Conservation (phyloP, 805 yeast species). For the Metschnikowia hibisci region DNA sequence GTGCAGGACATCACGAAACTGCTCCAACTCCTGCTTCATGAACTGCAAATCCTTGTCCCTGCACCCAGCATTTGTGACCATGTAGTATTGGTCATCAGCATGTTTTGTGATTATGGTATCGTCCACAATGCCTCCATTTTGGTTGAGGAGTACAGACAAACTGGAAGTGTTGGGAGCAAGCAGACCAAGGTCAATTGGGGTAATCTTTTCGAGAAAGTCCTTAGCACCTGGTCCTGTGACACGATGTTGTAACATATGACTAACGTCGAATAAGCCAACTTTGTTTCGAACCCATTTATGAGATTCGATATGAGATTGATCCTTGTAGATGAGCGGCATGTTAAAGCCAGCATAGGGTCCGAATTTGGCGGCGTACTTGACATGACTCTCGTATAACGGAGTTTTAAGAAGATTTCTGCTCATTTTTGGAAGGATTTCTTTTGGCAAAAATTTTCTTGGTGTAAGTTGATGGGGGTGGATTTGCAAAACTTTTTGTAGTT, state of each 20-base stretch:
- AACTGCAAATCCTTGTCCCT: conserved; percentile 74
- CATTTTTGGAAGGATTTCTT: too few species aligned
- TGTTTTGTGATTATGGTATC: conserved; percentile 92
- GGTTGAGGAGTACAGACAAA: conserved; percentile 70
- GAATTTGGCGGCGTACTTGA: conserved; percentile 78
- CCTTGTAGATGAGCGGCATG: conserved; percentile 88
- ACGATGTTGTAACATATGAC: conserved; percentile 94
- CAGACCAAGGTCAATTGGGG: conserved; percentile 78
- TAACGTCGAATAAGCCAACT: conserved; percentile 92
- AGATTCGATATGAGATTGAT: conserved; percentile 86
- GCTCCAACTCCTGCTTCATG: conserved; percentile 48
- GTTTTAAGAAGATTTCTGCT: conserved; percentile 47
- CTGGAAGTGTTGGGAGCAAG: conserved; percentile 61
- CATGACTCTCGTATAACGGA: conserved; percentile 78
- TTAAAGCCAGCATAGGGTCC: conserved; percentile 95
- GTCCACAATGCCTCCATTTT: conserved; percentile 78
- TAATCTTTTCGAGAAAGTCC: conserved; percentile 66
- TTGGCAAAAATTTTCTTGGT: too few species aligned
- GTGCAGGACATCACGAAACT: conserved; percentile 37
- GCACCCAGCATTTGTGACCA: conserved; percentile 96
- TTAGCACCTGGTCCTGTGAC: conserved; percentile 66
- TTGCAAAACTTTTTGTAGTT: background rate
- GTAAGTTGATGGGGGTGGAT: background rate
- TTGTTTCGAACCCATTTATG: conserved; percentile 89
- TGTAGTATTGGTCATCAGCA: conserved; percentile 67